These are phyloP conservation scores for Termitomyces sp. DNA, from an alignment of 768 basidiomycete species.

Conservation along the genomic window DNA sequence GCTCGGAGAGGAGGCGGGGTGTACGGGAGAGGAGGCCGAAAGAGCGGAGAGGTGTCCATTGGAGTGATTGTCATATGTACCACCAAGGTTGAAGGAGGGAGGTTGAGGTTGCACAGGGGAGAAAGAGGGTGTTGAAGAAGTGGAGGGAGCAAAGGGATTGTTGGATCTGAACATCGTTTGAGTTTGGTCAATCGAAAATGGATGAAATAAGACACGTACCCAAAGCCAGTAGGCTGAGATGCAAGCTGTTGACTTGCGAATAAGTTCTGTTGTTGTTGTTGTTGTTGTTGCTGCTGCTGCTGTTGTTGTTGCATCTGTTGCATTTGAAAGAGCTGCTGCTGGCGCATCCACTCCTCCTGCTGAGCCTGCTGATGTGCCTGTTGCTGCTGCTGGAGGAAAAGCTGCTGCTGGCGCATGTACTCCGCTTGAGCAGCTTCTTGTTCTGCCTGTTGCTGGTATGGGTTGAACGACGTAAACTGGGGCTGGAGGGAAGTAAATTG, in stretches of 20 bases:
- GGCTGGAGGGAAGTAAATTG: conserved; percentile 58
- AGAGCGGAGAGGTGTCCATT: conserved; percentile 39
- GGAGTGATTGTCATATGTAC: conserved; percentile 59
- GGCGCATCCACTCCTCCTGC: conserved; percentile 39
- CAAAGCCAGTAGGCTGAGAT: conserved; percentile 72
- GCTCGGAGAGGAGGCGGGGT: conserved; percentile 9
- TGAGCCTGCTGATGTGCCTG: conserved; percentile 46
- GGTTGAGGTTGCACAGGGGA: conserved; percentile 23
- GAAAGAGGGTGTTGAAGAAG: conserved; percentile 28
- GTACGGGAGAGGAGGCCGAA: conserved; percentile 30
- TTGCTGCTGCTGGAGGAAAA: conserved; percentile 51
- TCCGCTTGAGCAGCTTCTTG: conserved; percentile 83
- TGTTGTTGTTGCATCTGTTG: conserved; percentile 31
- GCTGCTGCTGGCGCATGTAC: conserved; percentile 69
- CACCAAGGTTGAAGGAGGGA: conserved; percentile 63
- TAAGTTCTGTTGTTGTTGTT: conserved; percentile 44
- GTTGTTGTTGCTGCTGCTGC: conserved; percentile 46
- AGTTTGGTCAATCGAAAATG: conserved; percentile 21
- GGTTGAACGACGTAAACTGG: conserved; percentile 91
- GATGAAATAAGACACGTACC: conserved; percentile 35
- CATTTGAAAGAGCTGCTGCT: conserved; percentile 37
- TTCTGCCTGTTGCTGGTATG: conserved; percentile 88
- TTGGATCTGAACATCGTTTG: conserved; percentile 59
- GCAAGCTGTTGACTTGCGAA: conserved; percentile 15
- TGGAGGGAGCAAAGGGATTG: conserved; percentile 82